phyloP scores from a whole-genome alignment of 192 early-diverging fungal genomes.

The Irineochytrium annulatum region DNA sequence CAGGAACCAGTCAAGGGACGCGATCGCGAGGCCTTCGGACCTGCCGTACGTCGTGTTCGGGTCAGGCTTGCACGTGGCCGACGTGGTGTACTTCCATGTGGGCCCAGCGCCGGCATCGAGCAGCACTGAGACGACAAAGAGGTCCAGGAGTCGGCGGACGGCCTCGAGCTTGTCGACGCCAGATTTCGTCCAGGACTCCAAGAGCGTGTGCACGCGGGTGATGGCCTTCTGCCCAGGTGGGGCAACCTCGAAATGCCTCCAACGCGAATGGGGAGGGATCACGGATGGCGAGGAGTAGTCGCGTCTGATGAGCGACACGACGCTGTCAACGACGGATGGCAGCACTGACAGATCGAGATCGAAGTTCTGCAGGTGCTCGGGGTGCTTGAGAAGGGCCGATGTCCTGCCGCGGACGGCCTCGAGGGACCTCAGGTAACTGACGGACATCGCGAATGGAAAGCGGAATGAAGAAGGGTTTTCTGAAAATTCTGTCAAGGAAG shows the following conservation, averaged over 20 bases:
- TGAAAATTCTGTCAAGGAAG: no score
- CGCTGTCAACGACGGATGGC: slow-evolving; percentile 59
- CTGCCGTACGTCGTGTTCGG: slow-evolving; percentile 39
- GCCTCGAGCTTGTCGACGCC: slow-evolving; percentile 37
- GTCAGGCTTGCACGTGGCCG: not conserved
- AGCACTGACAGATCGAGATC: slow-evolving; percentile 62
- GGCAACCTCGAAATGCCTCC: slow-evolving; percentile 72
- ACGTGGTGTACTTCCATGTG: slow-evolving; percentile 66
- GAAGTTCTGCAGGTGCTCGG: slow-evolving; percentile 65
- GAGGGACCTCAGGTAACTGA: slow-evolving; percentile 23
- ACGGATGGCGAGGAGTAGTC: slow-evolving; percentile 60
- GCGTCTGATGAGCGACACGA: slow-evolving; percentile 64
- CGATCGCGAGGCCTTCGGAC: slow-evolving; percentile 84
- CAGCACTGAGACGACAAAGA: slow-evolving; percentile 85
- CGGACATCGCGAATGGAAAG: no score
- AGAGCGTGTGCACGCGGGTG: slow-evolving; percentile 16
- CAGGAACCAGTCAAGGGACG: slow-evolving; percentile 72
- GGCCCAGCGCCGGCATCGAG: slow-evolving; percentile 90
- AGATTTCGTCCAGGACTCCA: slow-evolving; percentile 34
- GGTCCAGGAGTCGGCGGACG: slow-evolving; percentile 68
- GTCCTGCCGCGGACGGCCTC: slow-evolving; percentile 69
- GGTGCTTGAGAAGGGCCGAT: slow-evolving; percentile 51
- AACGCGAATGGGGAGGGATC: slow-evolving; percentile 84
- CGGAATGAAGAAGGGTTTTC: no score
- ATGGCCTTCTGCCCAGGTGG: slow-evolving; percentile 26